These are phyloP conservation scores for Platanus orientalis DNA, from an alignment of 164 flowering plant genomes.

Conservation along the genomic window DNA sequence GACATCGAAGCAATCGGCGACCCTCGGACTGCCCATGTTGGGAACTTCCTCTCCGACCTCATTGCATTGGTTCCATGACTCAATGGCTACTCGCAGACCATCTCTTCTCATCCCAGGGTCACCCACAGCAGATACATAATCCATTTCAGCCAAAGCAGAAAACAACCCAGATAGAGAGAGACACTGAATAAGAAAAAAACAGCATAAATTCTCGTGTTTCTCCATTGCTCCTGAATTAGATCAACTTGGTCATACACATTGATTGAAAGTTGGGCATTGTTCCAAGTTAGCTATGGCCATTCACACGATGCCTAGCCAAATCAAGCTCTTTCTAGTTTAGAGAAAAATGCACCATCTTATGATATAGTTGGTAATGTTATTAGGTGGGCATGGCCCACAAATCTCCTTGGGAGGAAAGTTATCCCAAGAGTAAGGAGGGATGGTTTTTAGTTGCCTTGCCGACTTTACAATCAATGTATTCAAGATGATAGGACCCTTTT, in stretches of 20 bases:
- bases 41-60: slow-evolving; percentile 63
- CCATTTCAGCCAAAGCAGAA: slow-evolving; percentile 4
- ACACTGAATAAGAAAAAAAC: slow-evolving; percentile 9
- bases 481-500: too few relatives aligned
- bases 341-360: too few relatives aligned
- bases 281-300: too few relatives aligned
- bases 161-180: slow-evolving; percentile 3
- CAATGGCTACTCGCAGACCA: slow-evolving; percentile 48
- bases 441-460: too few relatives aligned
- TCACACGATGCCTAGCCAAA: too few relatives aligned
- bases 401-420: too few relatives aligned
- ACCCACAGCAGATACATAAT: slow-evolving; percentile 44
- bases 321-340: too few relatives aligned
- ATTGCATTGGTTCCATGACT: slow-evolving; percentile 69
- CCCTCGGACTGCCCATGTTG: slow-evolving; percentile 59
- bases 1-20: slow-evolving; percentile 63
- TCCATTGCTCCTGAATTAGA: slow-evolving; percentile 7
- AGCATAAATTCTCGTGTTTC: not conserved
- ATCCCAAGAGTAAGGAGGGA: too few relatives aligned
- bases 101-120: slow-evolving; percentile 61
- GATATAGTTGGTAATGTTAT: too few relatives aligned
- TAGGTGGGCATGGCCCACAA: too few relatives aligned
- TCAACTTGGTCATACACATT: not conserved
- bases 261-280: not conserved
- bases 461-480: too few relatives aligned